Evolutionary conservation across 2,329 filamentous ascomycete species (phyloP), one percentile per base, ranked within the genome.

Genomic region (Colletotrichum echinochloae): DNA sequence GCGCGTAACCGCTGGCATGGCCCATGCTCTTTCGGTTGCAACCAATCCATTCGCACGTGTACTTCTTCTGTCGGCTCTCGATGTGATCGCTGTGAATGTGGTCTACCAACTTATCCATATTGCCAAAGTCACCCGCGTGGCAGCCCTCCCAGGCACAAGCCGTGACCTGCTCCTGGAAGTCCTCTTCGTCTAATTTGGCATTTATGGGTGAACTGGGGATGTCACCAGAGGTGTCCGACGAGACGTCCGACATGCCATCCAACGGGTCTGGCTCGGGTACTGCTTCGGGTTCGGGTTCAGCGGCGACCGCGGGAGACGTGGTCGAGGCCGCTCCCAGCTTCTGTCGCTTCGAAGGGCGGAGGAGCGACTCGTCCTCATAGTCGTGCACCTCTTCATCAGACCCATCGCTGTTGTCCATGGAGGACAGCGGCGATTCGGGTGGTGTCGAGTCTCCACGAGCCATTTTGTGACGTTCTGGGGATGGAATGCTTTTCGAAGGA

Each of bases 31-130:
- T 98, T 72, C 95, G 85, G 63, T 87, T 88, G 80, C 96, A 99
- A 74, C 95, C 95, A 70, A 89, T 90, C 96, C 96, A 99, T 82
- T 98, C 95, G 82, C 96, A 99, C n/a, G 94, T 94, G 80, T 98
- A 98, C 81, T 96, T 97, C 83, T 97, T 97, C 83, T 96, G 93
- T 65, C 95, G 90, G 72, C 91, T 94, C 78, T 96, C 94, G 77
- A 98, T 97, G 81, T 99, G 96, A 69, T 95, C 94, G 77, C 94
- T 92, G 81, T 98, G 95, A 70, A 96, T 93, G 77, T 96, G 93
- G 75, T 93, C 89, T 51, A 96, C 93, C 52, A 96, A 82, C 73
- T 85, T 89, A 80, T 96, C 93, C 93, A 95, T 95, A 77, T 95
- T 92, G 20, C 89, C 87, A 74, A 93, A 81, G 76, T 95, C 92